Percentiles rank a stretch among this genome's conserved stretches.
Conservation (phyloP, 2,329 filamentous ascomycete species). For the Colletotrichum sp. region DNA sequence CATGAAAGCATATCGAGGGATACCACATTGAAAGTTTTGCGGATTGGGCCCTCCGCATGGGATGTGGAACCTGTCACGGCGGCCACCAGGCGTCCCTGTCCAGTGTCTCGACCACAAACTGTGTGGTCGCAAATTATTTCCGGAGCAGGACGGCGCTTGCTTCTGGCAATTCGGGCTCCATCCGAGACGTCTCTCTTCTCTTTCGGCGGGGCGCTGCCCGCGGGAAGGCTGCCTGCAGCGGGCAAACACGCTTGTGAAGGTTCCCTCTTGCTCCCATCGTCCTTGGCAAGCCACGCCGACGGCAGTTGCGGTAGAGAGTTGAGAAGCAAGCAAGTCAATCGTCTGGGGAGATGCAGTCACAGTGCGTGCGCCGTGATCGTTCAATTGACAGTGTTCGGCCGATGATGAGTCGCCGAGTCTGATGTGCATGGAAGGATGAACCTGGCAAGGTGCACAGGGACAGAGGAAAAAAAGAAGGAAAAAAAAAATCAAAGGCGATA, state of each 20-base stretch:
- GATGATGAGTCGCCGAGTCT: not conserved
- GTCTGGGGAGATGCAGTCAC: not conserved
- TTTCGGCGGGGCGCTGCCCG: not conserved
- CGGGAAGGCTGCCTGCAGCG: not conserved
- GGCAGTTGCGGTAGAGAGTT: not conserved
- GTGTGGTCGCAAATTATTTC: constrained; percentile 4
- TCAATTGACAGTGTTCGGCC: not conserved
- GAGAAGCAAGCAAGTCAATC: not conserved
- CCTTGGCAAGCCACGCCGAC: not conserved
- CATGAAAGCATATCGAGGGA: not conserved
- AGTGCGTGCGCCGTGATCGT: not conserved
- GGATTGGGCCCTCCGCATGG: not conserved
- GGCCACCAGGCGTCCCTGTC: not conserved
- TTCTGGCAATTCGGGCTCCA: not conserved
- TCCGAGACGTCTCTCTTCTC: not conserved
- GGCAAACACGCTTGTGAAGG: not conserved
- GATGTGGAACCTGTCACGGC: not conserved
- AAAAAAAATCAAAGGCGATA: not conserved
- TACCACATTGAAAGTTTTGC: not conserved
- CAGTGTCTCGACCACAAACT: not conserved
- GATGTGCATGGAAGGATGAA: not conserved
- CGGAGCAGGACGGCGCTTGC: not conserved
- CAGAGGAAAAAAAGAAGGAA: not conserved
- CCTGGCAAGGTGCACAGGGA: not conserved
- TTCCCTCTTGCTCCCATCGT: not conserved